Evolutionary conservation across 305 asterid species (phyloP).

Genomic region (Rubia tinctorum): DNA sequence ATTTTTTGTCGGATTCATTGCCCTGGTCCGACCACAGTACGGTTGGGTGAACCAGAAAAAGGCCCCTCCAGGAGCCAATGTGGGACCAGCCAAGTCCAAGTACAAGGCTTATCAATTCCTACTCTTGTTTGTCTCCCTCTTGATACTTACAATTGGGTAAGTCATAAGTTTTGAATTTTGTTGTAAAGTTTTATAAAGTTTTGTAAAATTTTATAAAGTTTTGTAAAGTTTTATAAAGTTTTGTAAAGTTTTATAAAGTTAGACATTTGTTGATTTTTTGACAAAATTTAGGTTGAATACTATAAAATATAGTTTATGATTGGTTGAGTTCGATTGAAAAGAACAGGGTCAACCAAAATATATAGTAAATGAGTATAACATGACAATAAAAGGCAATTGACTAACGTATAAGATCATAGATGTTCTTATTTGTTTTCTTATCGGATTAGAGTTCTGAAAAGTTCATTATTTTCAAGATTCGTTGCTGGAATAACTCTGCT

Average conservation of each 20-base stretch:
- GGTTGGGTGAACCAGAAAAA: conserved; percentile 49
- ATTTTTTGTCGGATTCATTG: conserved; percentile 69
- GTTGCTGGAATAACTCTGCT: conserved; percentile 38
- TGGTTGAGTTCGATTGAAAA: too few relatives aligned
- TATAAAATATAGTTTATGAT: too few relatives aligned
- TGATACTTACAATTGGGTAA: conserved; percentile 49
- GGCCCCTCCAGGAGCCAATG: conserved; percentile 33
- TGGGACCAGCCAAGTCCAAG: conserved; percentile 47
- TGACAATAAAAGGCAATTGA: too few relatives aligned
- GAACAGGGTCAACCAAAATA: too few relatives aligned
- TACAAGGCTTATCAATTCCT: conserved; percentile 63
- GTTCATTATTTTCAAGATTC: conserved; percentile 34
- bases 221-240: too few relatives aligned
- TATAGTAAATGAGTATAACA: too few relatives aligned
- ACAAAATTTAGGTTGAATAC: too few relatives aligned
- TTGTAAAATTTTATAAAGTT: too few relatives aligned
- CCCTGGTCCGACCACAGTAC: conserved; percentile 80
- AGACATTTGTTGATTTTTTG: too few relatives aligned
- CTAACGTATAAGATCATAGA: background rate
- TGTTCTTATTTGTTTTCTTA: background rate
- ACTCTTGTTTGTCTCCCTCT: conserved; percentile 36
- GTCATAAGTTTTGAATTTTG: too few relatives aligned
- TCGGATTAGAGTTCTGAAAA: background rate
- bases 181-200: too few relatives aligned
- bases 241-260: too few relatives aligned